phyloP scores from a whole-genome alignment of 768 basidiomycete species.

The Jaapia argillacea region DNA sequence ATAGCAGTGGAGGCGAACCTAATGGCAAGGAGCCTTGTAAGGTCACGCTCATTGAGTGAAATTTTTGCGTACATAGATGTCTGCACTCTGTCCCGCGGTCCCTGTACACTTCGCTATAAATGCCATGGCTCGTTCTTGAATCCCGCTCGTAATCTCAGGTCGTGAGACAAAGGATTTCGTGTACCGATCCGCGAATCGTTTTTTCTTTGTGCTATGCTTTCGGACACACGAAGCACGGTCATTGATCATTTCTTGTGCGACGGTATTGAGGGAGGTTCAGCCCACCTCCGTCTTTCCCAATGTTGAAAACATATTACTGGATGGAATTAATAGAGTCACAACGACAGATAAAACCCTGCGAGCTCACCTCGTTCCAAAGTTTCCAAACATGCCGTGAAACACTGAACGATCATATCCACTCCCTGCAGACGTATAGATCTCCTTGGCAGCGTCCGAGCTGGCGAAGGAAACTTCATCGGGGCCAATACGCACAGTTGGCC shows the following conservation, averaged over 20 bases:
- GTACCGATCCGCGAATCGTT: constrained; percentile 13
- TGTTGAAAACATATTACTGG: constrained; percentile 13
- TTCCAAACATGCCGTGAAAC: constrained; percentile 10
- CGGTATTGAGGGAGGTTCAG: neutral
- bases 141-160: constrained; percentile 6
- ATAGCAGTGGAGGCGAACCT: constrained; percentile 11
- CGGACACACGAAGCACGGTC: neutral
- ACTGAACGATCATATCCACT: constrained; percentile 12
- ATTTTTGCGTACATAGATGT: constrained; percentile 8
- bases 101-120: constrained; percentile 9
- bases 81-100: constrained; percentile 4
- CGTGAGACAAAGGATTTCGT: constrained; percentile 10
- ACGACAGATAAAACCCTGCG: neutral
- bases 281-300: constrained; percentile 3
- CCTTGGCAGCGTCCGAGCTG: constrained; percentile 11
- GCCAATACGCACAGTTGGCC: constrained; percentile 11
- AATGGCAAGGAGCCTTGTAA: neutral
- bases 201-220: constrained; percentile 8
- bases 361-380: constrained; percentile 9
- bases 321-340: neutral
- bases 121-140: constrained; percentile 9
- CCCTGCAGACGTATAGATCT: constrained; percentile 14
- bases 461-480: constrained; percentile 14
- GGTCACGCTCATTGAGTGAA: neutral
- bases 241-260: neutral